Percentiles rank a stretch among this genome's conserved stretches.
These are phyloP conservation scores for Bryum argenteum DNA, from an alignment of 225 moss, liverwort and hornwort species.

Conservation along the genomic window DNA sequence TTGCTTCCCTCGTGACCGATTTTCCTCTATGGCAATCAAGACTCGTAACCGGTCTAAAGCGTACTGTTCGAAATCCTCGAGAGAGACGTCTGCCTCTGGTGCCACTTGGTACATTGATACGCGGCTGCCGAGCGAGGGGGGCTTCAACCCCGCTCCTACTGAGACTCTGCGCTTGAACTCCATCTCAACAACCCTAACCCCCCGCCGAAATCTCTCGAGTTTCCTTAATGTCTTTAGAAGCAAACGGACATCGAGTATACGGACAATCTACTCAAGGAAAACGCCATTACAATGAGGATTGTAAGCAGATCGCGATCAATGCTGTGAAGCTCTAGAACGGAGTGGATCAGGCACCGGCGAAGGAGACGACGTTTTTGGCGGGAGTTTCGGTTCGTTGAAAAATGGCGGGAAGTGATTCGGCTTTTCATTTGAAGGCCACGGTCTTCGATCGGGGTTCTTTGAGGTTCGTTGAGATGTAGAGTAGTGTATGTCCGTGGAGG, in stretches of 20 bases:
- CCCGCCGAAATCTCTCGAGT: background rate
- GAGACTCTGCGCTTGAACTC: constrained; percentile 62
- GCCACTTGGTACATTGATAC: constrained; percentile 78
- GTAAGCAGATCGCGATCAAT: background rate
- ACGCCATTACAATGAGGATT: background rate
- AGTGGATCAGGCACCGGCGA: background rate
- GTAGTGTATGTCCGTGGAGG: background rate
- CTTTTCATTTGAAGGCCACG: background rate
- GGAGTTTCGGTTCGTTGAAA: constrained; percentile 13
- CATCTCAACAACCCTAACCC: constrained; percentile 38
- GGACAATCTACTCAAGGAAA: background rate
- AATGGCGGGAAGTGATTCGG: constrained; percentile 17
- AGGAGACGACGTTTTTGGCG: constrained; percentile 23
- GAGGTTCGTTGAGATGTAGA: background rate
- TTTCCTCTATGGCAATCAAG: constrained; percentile 79
- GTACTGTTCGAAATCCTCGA: constrained; percentile 93
- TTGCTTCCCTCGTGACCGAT: constrained; percentile 70
- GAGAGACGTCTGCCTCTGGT: constrained; percentile 65
- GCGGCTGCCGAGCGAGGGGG: constrained; percentile 39
- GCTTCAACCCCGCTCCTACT: constrained; percentile 32
- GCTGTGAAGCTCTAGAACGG: too few relatives aligned
- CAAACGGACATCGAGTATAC: background rate
- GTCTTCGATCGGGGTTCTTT: background rate
- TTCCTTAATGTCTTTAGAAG: constrained; percentile 14
- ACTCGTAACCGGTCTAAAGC: constrained; percentile 86